Percentiles rank a stretch among this genome's conserved stretches.
These are phyloP conservation scores for Spiromastix sp. DNA, from an alignment of 2,329 filamentous ascomycete genomes.

Conservation along the genomic window DNA sequence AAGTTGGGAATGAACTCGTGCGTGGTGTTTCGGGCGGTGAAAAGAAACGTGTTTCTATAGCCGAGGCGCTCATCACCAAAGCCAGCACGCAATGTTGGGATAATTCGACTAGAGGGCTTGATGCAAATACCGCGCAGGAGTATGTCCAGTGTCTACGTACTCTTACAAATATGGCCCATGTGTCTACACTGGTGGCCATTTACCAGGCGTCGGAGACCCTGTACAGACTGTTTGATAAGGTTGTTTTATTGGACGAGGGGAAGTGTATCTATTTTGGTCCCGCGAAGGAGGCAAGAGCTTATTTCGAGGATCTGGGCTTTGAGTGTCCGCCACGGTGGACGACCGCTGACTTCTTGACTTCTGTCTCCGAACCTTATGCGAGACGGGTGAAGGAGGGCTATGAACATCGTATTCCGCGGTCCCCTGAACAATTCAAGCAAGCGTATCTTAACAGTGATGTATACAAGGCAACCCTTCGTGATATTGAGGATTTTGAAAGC, in stretches of 20 bases:
- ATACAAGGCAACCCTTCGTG: slow-evolving; percentile 33
- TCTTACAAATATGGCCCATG: slow-evolving; percentile 52
- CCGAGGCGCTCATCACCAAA: slow-evolving; percentile 61
- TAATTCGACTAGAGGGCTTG: slow-evolving; percentile 62
- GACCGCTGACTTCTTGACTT: slow-evolving; percentile 67
- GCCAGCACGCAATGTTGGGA: slow-evolving; percentile 65
- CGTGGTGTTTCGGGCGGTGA: slow-evolving; percentile 63
- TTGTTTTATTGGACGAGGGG: slow-evolving; percentile 56
- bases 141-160: slow-evolving; percentile 59
- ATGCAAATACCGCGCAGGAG: slow-evolving; percentile 62
- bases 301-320: slow-evolving; percentile 64
- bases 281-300: slow-evolving; percentile 52
- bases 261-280: slow-evolving; percentile 63
- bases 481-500: slow-evolving; percentile 45
- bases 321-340: slow-evolving; percentile 61
- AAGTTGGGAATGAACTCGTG: slow-evolving; percentile 64
- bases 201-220: slow-evolving; percentile 54
- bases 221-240: slow-evolving; percentile 55
- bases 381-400: slow-evolving; percentile 46
- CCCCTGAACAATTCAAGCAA: slow-evolving; percentile 45
- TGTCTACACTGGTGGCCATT: slow-evolving; percentile 56
- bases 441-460: slow-evolving; percentile 40
- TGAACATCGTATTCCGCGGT: slow-evolving; percentile 47
- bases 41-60: slow-evolving; percentile 71
- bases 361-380: slow-evolving; percentile 53